Evolutionary conservation across 495 filamentous ascomycete genomes (phyloP), one percentile per base, ranked within the genome.

Genomic region (Aspergillus asperescens): DNA sequence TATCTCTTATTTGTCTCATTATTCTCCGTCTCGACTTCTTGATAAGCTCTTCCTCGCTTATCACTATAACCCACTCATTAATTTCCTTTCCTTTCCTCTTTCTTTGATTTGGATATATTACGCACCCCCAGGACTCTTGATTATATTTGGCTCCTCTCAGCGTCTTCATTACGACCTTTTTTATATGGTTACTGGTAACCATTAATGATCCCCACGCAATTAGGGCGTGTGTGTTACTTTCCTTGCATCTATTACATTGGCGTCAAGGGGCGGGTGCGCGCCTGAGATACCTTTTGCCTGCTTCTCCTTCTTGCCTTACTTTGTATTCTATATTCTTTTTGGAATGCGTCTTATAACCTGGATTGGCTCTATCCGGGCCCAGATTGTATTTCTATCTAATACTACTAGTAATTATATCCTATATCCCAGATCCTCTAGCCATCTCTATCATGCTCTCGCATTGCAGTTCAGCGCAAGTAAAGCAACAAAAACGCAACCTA

Each of bases 71-170:
- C 16, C 27, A 18, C 48, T 32, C 27, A 12, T 23, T 44, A 18
- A 24, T 35, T 15, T 23, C 31, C 27, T 51, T 46, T 13, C 45
- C 24, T 45, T 23, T 53, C 40, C 25, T 53, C 32, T 60, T 23
- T 45, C n/a, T 48, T 58, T 16, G 41, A 38, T 46, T 51, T 51
- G 13, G 48, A 48, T 45, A 57, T 50, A 35, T 35, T 15, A 52
- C 43, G 55, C 44, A 58, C 50, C 50, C 56, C 55, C 16, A 38
- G 18, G 35, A 29, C 54, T 55, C 15, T 49, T 47, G 38, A 50
- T 43, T 32, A 54, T 51, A 57, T 55, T n/a, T 55, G 46, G 35
- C 20, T 42, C 43, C 40, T 43, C 27, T 28, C 38, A 12, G 31
- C 48, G 29, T 42, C 27, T 37, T 28, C 38, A 28, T 39, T 44